Evolutionary conservation across 495 filamentous ascomycete species (phyloP).

Genomic region (Lasiosphaeriaceae sp.): DNA sequence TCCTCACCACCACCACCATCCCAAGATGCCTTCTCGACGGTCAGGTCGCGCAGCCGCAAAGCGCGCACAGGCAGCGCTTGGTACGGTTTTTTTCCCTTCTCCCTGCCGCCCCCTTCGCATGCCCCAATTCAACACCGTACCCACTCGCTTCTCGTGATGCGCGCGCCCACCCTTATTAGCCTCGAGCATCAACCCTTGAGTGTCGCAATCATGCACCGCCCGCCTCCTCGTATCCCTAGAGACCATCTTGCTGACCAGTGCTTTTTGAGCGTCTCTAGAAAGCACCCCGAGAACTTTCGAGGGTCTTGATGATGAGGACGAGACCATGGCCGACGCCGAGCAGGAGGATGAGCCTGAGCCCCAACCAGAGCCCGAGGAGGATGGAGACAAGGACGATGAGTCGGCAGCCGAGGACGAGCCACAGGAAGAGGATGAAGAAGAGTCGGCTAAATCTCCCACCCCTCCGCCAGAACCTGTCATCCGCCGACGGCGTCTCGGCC

Average conservation of each 20-base stretch:
- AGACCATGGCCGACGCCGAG: conserved; percentile 47
- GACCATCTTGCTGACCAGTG: conserved; percentile 12
- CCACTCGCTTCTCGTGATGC: no score
- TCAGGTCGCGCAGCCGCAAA: conserved; percentile 31
- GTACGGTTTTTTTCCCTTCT: conserved; percentile 14
- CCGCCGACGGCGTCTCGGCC: conserved; percentile 75
- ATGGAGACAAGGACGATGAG: conserved; percentile 34
- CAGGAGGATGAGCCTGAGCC: conserved; percentile 37
- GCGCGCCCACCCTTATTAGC: neutral
- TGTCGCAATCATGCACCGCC: neutral
- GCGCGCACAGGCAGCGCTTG: conserved; percentile 29
- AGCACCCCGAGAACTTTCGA: conserved; percentile 48
- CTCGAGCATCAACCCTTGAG: neutral
- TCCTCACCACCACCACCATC: neutral
- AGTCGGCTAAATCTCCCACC: conserved; percentile 43
- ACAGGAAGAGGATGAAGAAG: conserved; percentile 40
- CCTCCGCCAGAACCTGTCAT: conserved; percentile 56
- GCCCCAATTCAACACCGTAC: no score
- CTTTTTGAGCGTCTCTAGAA: conserved; percentile 30
- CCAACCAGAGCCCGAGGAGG: conserved; percentile 26
- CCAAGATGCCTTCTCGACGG: conserved; percentile 27
- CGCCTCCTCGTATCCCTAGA: neutral
- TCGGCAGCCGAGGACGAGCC: conserved; percentile 39
- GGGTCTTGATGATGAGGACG: conserved; percentile 46
- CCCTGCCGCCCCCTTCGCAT: neutral